Conservation (phyloP, 83 land plant species). For the Picea mariana region DNA sequence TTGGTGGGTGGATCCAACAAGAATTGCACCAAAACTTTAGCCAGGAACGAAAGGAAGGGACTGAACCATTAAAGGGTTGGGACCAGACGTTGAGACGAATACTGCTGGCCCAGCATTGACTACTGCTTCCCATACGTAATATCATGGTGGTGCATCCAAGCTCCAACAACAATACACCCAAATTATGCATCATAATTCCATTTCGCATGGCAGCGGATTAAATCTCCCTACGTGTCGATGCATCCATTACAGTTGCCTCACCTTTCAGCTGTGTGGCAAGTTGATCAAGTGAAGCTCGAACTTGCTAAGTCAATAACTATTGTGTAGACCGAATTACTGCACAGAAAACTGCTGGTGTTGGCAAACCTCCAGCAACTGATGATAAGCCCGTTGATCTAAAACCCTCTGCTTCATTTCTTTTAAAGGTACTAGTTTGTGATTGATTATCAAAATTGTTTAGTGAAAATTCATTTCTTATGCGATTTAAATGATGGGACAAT, state of each 20-base stretch:
- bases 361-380: too few relatives aligned
- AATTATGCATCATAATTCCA: slow-evolving; percentile 68
- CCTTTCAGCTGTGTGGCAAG: slow-evolving; percentile 61
- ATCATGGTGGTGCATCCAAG: slow-evolving; percentile 89
- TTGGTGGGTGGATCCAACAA: slow-evolving; percentile 40
- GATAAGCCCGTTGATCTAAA: too few relatives aligned
- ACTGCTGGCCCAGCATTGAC: slow-evolving; percentile 95
- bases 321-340: too few relatives aligned
- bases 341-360: too few relatives aligned
- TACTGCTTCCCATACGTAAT: slow-evolving; percentile 76
- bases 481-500: too few relatives aligned
- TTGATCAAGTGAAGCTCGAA: too few relatives aligned
- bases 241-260: slow-evolving; percentile 57
- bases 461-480: too few relatives aligned
- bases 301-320: too few relatives aligned
- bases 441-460: too few relatives aligned
- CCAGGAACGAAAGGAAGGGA: slow-evolving; percentile 67
- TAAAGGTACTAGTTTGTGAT: too few relatives aligned
- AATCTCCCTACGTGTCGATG: slow-evolving; percentile 36
- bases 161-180: slow-evolving; percentile 85
- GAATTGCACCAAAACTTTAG: slow-evolving; percentile 46
- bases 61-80: slow-evolving; percentile 98
- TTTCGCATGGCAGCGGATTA: slow-evolving; percentile 60
- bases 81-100: slow-evolving; percentile 79
- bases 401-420: too few relatives aligned